These are phyloP conservation scores for Lachnellula suecica DNA, from an alignment of 2,329 filamentous ascomycete genomes.

Conservation along the genomic window DNA sequence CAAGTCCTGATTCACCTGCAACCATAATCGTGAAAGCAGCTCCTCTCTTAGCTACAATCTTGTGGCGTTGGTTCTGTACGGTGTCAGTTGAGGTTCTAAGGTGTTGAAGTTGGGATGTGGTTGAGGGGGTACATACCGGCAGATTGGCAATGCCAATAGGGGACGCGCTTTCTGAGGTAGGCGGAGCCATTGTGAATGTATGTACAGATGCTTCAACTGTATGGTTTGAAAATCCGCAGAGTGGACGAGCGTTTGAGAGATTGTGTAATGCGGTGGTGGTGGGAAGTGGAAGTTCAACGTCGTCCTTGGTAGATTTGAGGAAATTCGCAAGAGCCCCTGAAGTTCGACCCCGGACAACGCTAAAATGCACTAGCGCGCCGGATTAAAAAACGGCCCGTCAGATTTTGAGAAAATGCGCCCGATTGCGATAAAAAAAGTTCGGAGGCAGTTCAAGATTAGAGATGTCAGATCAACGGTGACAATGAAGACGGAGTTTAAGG, in stretches of 20 bases:
- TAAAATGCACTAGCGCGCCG: too few relatives aligned
- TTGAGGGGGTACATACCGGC: not conserved
- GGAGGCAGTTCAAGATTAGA: conserved; percentile 9
- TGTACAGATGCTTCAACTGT: not conserved
- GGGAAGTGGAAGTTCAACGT: not conserved
- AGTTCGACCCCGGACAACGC: too few relatives aligned
- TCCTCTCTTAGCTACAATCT: conserved; percentile 79
- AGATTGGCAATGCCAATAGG: conserved; percentile 74
- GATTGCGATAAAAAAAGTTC: conserved; percentile 19
- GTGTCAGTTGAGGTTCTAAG: too few relatives aligned
- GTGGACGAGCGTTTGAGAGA: not conserved
- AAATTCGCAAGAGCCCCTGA: too few relatives aligned
- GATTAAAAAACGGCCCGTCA: conserved; percentile 11
- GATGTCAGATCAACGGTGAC: conserved; percentile 36
- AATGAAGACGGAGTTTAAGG: conserved; percentile 99
- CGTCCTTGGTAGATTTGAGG: too few relatives aligned
- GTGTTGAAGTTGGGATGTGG: not conserved
- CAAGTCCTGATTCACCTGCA: conserved; percentile 95
- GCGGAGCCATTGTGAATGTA: conserved; percentile 50
- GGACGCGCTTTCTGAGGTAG: conserved; percentile 59
- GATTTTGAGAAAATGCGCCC: not conserved
- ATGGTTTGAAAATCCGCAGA: not conserved
- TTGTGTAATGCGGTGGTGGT: not conserved
- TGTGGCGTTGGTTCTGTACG: conserved; percentile 76
- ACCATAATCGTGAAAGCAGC: conserved; percentile 99